Conservation (phyloP, 2,329 filamentous ascomycete species). For the Chaetomium strumarium region DNA sequence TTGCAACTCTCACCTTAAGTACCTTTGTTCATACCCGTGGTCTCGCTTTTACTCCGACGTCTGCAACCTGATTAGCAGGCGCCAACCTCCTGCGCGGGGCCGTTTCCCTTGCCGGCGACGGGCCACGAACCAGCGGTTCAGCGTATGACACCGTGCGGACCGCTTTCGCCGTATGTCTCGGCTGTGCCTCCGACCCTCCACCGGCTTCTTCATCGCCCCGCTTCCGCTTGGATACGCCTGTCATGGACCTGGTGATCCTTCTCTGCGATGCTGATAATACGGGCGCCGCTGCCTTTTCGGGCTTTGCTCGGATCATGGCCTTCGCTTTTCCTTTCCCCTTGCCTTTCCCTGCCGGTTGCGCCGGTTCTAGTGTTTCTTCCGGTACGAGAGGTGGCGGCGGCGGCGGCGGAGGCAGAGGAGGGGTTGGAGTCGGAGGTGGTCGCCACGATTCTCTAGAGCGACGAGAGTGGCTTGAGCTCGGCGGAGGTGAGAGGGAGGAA, state of each 20-base stretch:
- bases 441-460: background rate
- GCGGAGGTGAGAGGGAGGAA: background rate
- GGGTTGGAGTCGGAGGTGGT: background rate
- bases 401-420: background rate
- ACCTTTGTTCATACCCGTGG: background rate
- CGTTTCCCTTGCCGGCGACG: background rate
- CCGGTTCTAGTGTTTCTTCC: background rate
- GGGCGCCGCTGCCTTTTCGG: background rate
- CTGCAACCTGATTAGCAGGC: background rate
- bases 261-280: background rate
- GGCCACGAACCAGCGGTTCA: background rate
- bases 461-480: constrained; percentile 1
- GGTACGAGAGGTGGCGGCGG: background rate
- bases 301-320: background rate
- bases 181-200: no score
- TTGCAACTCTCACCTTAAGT: background rate
- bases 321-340: background rate
- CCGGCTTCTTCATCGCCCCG: background rate
- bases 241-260: background rate
- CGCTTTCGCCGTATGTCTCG: background rate
- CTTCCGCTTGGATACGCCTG: background rate
- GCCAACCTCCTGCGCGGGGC: background rate
- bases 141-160: background rate
- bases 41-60: background rate
- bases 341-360: background rate